Evolutionary conservation across 441 rosid genomes (phyloP), one percentile per base, ranked within the genome.

Genomic region (Monsonia emarginata): DNA sequence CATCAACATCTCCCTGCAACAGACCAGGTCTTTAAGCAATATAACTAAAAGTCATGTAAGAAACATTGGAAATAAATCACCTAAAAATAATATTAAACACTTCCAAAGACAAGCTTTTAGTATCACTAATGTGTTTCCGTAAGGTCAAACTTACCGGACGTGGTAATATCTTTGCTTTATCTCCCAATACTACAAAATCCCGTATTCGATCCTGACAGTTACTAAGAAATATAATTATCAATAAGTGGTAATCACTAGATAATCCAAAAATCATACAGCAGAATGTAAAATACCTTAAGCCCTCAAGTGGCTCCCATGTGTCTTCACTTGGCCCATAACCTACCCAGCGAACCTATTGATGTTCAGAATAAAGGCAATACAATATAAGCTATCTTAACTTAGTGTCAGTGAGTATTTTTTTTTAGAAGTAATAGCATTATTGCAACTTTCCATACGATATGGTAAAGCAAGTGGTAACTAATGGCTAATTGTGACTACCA

Each of bases 141-240:
- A 21, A 48, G 26, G 16, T 7, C 22, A 14, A 48, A 4, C 87
- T 63, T 72, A 88, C 98, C 16, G 90, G 90, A 70, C 82, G 85
- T 32, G 98, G 98, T 82, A 94, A 83, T 74, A 94, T 85, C 79
- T 89, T 90, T 65, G 86, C 78, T 71, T 72, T 76, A 68, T 74
- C 79, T 65, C 98, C 95, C 24, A 61, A 67, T 64, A 69, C 81
- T 36, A 94, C 95, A 72, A 94, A 94, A 44, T 85, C 84, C 56
- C 75, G 73, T 71, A 89, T 79, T 56, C 72, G 65, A 63, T 89
- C 90, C 71, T 78, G 73, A 76, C 88, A 83, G 56, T 78, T 64
- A 4, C 94, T 91, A 74, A 68, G 44, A 50, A 64, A 69, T 48
- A 66, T 16, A 21, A 11, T 48, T 19, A 18, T 19, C 8, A 18